Base-by-base conservation (phyloP, 129 eudicot species). In the sunflower (Helianthus annuus) region DNA sequence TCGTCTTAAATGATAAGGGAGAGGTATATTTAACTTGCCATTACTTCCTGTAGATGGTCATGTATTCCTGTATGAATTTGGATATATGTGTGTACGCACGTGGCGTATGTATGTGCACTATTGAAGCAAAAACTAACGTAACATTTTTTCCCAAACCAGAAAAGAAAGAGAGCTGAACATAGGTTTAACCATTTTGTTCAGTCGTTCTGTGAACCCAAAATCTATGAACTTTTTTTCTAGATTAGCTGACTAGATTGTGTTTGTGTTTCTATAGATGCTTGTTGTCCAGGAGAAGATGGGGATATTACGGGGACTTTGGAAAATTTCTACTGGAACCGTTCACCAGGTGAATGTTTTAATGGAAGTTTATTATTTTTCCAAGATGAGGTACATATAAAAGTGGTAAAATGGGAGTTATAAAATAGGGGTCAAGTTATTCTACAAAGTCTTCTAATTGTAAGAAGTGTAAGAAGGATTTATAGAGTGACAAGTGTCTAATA, bases 251-350 rank as follows among this genome's bases (percentile, higher is more conserved):
- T 27, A 27, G 32, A 27, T 27, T 59, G 24, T 52, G 60, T 19
- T 32, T 67, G 61, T 32, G 38, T 68, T 64, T 44, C 62, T 60
- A 7, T 61, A 91, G 97, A 57, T 91, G 84, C 97, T 91, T 48
- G 94, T 89, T 68, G 97, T 91, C 58, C 91, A 82, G 76, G 97
- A 91, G 83, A 91, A 89, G 80, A 72, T 67, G 44, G 97, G 96
- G 29, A 56, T 7, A 38, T 45, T 84, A 45, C 66, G 59, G 51
- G 96, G 91, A 68, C 59, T 88, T 16, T 91, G 97, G 96, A 91
- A 91, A 81, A 79, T 91, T 63, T 88, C 96, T 68, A 91, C 97
- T 4, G 96, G 97, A 73, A 76, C 79, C 64, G 57, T 86, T 58
- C 85, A 84, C 10, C 79, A 84, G 97, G 97, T 91, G 60, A 77